A percentile compares a stretch with the other conserved stretches of the same genome.
These are phyloP conservation scores for Leucogyrophana mollusca DNA, from an alignment of 768 basidiomycete genomes.

Conservation along the genomic window DNA sequence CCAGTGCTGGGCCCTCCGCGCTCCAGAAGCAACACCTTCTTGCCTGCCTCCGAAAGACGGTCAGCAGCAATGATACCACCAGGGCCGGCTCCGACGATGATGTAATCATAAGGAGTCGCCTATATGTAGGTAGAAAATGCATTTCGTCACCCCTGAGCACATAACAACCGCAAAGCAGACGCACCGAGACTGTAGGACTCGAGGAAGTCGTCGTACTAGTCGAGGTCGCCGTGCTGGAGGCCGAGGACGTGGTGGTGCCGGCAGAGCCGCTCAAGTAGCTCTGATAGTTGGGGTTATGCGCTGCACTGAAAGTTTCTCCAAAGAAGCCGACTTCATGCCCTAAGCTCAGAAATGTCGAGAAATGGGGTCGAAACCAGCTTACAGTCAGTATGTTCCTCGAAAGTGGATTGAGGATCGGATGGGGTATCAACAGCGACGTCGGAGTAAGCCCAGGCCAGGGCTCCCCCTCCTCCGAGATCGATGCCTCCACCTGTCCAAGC, in stretches of 20 bases:
- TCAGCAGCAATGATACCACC: conserved; percentile 61
- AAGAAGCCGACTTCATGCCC: conserved; percentile 54
- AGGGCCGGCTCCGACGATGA: conserved; percentile 55
- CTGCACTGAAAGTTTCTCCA: conserved; percentile 45
- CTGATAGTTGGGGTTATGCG: conserved; percentile 45
- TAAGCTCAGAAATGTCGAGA: background rate
- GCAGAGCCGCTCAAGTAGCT: conserved; percentile 50
- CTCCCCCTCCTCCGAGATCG: conserved; percentile 31
- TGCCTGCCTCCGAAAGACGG: conserved; percentile 57
- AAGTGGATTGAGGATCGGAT: conserved; percentile 47
- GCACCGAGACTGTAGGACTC: conserved; percentile 21
- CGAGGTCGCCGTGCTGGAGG: conserved; percentile 33
- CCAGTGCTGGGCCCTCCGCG: conserved; percentile 63
- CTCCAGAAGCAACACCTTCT: conserved; percentile 62
- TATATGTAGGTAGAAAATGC: background rate
- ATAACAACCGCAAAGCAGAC: background rate
- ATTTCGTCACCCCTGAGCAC: background rate
- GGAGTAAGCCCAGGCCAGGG: conserved; percentile 53
- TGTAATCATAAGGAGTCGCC: conserved; percentile 26
- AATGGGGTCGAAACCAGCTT: conserved; percentile 14
- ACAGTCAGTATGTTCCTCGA: conserved; percentile 62
- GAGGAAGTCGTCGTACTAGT: conserved; percentile 31
- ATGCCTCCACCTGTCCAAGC: conserved; percentile 43
- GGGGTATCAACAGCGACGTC: conserved; percentile 43
- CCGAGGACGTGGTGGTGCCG: conserved; percentile 25